These are phyloP conservation scores for Annulohypoxylon truncatum DNA, from an alignment of 2,329 filamentous ascomycete genomes.

Conservation along the genomic window DNA sequence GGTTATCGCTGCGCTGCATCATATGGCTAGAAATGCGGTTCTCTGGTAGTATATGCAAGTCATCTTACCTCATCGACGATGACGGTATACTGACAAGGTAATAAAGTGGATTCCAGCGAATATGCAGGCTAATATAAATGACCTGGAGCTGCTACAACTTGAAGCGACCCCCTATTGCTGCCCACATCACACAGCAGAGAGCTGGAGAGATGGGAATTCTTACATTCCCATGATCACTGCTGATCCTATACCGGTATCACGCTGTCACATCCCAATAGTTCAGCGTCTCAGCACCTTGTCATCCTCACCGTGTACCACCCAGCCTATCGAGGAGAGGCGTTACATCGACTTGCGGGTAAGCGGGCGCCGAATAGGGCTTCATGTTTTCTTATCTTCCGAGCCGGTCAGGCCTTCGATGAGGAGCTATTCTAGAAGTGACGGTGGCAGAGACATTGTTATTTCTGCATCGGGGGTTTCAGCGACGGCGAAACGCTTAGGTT, in stretches of 20 bases:
- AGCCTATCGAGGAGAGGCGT: slow-evolving; percentile 8
- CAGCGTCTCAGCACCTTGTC: slow-evolving; percentile 24
- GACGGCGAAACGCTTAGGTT: slow-evolving; percentile 5
- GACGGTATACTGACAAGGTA: slow-evolving; percentile 31
- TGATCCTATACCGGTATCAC: slow-evolving; percentile 19
- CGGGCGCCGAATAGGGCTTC: slow-evolving; percentile 30
- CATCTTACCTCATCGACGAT: slow-evolving; percentile 27
- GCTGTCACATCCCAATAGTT: slow-evolving; percentile 25
- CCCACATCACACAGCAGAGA: slow-evolving; percentile 34
- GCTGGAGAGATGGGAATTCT: slow-evolving; percentile 34
- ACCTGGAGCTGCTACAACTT: slow-evolving; percentile 21
- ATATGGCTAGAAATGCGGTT: slow-evolving; percentile 5
- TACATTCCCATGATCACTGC: slow-evolving; percentile 28
- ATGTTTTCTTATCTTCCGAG: slow-evolving; percentile 35
- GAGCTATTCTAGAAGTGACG: slow-evolving; percentile 15
- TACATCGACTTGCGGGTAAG: slow-evolving; percentile 28
- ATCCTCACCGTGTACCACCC: slow-evolving; percentile 32
- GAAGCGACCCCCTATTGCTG: slow-evolving; percentile 21
- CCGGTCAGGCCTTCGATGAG: slow-evolving; percentile 31
- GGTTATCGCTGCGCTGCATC: background rate
- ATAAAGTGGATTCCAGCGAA: slow-evolving; percentile 32
- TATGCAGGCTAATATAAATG: slow-evolving; percentile 37
- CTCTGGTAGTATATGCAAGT: slow-evolving; percentile 28
- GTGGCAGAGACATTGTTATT: slow-evolving; percentile 14
- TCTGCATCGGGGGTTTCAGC: slow-evolving; percentile 22